Evolutionary conservation across 352 stramenopile genomes (phyloP).

Genomic region (Phytophthora capsici): DNA sequence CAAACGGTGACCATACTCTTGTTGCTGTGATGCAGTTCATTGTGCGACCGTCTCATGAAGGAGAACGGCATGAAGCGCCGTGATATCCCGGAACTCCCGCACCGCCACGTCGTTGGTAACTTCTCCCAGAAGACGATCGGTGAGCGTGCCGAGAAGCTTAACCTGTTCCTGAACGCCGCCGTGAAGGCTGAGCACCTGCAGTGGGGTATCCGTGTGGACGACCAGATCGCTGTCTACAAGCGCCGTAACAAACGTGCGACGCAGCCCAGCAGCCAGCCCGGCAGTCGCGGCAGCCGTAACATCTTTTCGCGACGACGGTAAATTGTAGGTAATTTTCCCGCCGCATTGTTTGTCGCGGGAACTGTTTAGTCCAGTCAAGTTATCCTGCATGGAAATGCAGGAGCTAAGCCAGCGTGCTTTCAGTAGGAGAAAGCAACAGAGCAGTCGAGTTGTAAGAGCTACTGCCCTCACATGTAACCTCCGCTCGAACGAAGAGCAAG

Average conservation of each 20-base stretch:
- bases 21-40: constrained; percentile 44
- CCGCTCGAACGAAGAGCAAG: constrained; percentile 32
- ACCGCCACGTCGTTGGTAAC: constrained; percentile 86
- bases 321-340: constrained; percentile 34
- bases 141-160: constrained; percentile 88
- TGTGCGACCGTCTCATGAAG: constrained; percentile 88
- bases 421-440: constrained; percentile 39
- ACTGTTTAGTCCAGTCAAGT: constrained; percentile 39
- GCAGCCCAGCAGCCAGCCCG: constrained; percentile 43
- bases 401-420: constrained; percentile 26
- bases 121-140: constrained; percentile 83
- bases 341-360: constrained; percentile 8
- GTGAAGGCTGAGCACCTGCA: constrained; percentile 85
- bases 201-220: constrained; percentile 89
- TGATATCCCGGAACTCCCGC: constrained; percentile 85
- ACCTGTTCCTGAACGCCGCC: constrained; percentile 79
- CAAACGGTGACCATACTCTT: not conserved
- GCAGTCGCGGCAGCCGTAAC: constrained; percentile 52
- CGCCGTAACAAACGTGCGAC: constrained; percentile 78
- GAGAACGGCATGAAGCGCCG: constrained; percentile 83
- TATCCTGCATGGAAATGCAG: constrained; percentile 21
- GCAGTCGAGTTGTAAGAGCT: constrained; percentile 23
- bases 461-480: constrained; percentile 21
- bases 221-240: constrained; percentile 91
- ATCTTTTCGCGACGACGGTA: constrained; percentile 82